Evolutionary conservation across 164 flowering plant genomes (phyloP), one percentile per base, ranked within the genome.

Genomic region (Taxillus chinensis): DNA sequence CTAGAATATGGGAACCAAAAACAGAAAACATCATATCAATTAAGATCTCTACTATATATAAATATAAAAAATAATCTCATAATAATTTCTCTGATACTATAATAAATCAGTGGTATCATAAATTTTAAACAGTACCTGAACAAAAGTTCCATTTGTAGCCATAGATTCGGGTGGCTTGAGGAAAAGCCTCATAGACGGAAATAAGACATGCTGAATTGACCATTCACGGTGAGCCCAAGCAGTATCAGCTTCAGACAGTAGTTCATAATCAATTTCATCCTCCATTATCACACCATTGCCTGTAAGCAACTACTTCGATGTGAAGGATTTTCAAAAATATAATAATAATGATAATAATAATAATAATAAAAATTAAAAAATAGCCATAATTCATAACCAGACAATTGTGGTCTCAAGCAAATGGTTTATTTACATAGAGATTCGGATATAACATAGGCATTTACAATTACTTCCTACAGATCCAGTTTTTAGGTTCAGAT

Each of bases 191-290:
- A 91, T 84, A 56, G 97, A 75, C 6, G 96, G 95, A 70, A 95
- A 81, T 68, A 89, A 70, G 64, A 95, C 81, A 72, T 91, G 97
- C 67, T 95, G 99, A 59, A 95, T 82, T 15, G 87, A 81, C 99
- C 97, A 95, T 75, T 90, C 97, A 3, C 92, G 96, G 69, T 89
- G 99, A 27, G 95, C 90, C 97, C 97, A 91, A 48, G 90, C 86
- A 64, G 76, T 75, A 74, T 91, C 86, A 48, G 99, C 99, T 74
- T 86, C 96, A 0, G 81, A 68, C 42, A 89, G 72, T 60, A 95
- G 77, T 60, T 87, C 90, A 13, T 77, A 75, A 9, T 90, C 87
- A 64, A 79, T 50, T 57, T 68, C 81, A 53, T 75, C 78, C 55
- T 82, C 78, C 64, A 59, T 68, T 58, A 27, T 69, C 48, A 41